phyloP scores from a whole-genome alignment of 2,329 filamentous ascomycete genomes.

The Pseudopyricularia cyperi region DNA sequence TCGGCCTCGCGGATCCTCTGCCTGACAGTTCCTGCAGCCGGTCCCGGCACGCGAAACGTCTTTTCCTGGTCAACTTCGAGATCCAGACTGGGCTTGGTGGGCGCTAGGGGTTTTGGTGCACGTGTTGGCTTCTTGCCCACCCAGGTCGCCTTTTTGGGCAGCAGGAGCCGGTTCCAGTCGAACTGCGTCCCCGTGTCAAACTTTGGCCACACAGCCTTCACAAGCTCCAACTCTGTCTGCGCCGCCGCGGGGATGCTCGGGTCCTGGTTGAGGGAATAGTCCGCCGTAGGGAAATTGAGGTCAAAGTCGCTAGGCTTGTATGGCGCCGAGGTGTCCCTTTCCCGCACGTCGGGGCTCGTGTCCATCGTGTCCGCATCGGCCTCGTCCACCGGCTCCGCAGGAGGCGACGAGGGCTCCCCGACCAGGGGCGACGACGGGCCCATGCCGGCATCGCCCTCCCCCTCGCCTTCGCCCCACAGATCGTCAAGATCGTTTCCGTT shows the following conservation, averaged over 20 bases:
- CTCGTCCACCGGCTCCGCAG: background rate
- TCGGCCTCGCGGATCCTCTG: slow-evolving; percentile 41
- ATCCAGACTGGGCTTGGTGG: slow-evolving; percentile 80
- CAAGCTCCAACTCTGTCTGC: slow-evolving; percentile 60
- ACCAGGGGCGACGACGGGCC: slow-evolving; percentile 7
- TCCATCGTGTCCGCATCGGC: background rate
- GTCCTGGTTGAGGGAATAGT: slow-evolving; percentile 41
- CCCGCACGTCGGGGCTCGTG: background rate
- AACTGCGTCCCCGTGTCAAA: slow-evolving; percentile 66
- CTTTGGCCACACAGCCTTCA: slow-evolving; percentile 68
- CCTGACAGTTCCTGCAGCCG: slow-evolving; percentile 37
- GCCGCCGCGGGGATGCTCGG: slow-evolving; percentile 53
- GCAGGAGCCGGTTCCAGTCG: slow-evolving; percentile 71
- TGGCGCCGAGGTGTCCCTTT: background rate
- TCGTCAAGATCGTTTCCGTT: slow-evolving; percentile 51
- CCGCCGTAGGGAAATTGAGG: slow-evolving; percentile 30
- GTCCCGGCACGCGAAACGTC: slow-evolving; percentile 62
- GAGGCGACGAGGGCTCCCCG: background rate
- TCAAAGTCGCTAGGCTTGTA: slow-evolving; percentile 1
- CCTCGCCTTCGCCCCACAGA: slow-evolving; percentile 49
- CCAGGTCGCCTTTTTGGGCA: slow-evolving; percentile 65
- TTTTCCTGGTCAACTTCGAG: slow-evolving; percentile 78
- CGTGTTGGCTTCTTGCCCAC: slow-evolving; percentile 67
- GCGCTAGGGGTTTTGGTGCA: slow-evolving; percentile 68
- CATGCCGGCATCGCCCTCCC: slow-evolving; percentile 13